Evolutionary conservation across 1,284 basidiomycete species (phyloP), one percentile per base, ranked within the genome.

Genomic region (Ceratobasidium sp.): DNA sequence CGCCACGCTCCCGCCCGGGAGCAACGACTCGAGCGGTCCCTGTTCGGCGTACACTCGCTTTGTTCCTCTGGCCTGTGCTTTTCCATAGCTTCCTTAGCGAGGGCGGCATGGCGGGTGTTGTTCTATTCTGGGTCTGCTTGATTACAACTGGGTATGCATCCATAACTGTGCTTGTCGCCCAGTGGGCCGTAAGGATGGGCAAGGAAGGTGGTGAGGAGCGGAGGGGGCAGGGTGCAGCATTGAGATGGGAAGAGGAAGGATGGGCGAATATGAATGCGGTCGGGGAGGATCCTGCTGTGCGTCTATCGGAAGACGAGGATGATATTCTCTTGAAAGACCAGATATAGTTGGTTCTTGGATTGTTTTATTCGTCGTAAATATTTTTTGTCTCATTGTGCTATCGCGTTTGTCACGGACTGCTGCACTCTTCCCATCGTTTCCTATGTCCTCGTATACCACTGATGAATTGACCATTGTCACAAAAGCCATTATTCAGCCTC

Each of bases 41-140:
- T 15, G 46, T 65, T 38, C 59, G 46, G 13, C 71, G 61, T 33
- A 75, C 62, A 13, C 71, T 75, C 46, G 59, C 48, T 2, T 23
- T 65, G 7, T 75, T 75, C 61, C 61, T 75, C 48, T 75, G 71
- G 71, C 71, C 71, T 20, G 62, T 65, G 26, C n/a, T 75, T 13
- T 75, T 75, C 48, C 44, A 65, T 13, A 48, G 62, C 15, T 74
- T 33, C 46, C 52, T 75, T 26, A 33, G 61, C 23, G 28, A 46
- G n/a, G 70, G 50, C 0, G 70, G 70, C 26, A 64, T 75, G 71
- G 59, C 71, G 12, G 71, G 71, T n/a, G 71, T 75, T 9, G 23
- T 52, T 20, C 42, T 75, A 23, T 20, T 75, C 7, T 75, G 71
- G 71, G 62, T 75, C 6, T 75, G 71, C 61, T n/a, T 65, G 38